Evolutionary conservation across 2,329 filamentous ascomycete species (phyloP).

Genomic region (Colletotrichum paranaense): DNA sequence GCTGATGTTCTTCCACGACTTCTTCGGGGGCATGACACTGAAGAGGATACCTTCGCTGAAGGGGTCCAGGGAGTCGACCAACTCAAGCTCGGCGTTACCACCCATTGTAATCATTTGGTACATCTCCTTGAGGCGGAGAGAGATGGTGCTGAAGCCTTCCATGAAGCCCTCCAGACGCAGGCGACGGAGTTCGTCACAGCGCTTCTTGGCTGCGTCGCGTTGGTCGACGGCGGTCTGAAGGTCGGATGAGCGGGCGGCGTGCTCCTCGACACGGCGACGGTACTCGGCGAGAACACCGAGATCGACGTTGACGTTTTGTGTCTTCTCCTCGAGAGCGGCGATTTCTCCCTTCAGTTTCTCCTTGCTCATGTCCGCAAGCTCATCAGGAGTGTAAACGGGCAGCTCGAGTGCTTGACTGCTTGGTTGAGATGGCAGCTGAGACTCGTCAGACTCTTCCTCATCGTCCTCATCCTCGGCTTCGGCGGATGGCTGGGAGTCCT

Average conservation of each 20-base stretch:
- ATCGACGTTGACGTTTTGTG: constrained; percentile 88
- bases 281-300: constrained; percentile 91
- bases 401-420: constrained; percentile 65
- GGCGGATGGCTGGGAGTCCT: constrained; percentile 35
- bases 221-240: constrained; percentile 80
- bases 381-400: constrained; percentile 81
- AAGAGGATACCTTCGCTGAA: constrained; percentile 98
- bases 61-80: constrained; percentile 95
- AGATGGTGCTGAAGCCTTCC: constrained; percentile 96
- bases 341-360: constrained; percentile 71
- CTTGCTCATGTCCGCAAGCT: constrained; percentile 74
- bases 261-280: constrained; percentile 85
- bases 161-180: constrained; percentile 96
- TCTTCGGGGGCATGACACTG: constrained; percentile 99
- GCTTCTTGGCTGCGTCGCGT: constrained; percentile 89
- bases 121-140: constrained; percentile 96
- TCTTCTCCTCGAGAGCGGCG: constrained; percentile 73
- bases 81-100: constrained; percentile 95
- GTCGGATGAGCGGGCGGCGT: constrained; percentile 84
- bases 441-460: constrained; percentile 24
- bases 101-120: constrained; percentile 99
- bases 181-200: constrained; percentile 90
- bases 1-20: constrained; percentile 99
- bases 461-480: constrained; percentile 43
- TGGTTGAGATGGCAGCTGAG: constrained; percentile 36